Base-by-base conservation (phyloP, 2,329 filamentous ascomycete genomes). In the Cordyceps javanica region DNA sequence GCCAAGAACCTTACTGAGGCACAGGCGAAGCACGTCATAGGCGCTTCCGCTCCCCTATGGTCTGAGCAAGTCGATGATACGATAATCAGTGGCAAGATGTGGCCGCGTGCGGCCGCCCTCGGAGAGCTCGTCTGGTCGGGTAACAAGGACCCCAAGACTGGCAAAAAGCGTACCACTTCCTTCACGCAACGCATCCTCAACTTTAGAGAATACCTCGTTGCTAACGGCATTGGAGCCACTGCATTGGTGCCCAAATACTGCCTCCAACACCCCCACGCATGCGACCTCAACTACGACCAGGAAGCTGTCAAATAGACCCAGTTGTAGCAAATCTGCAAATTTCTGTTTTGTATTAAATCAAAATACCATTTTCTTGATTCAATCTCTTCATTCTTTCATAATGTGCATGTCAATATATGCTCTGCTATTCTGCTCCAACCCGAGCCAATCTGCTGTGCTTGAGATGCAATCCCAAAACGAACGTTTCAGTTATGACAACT, bases 171-270 rank as follows among this genome's bases (percentile, higher is more conserved):
- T 13, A 58, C 50, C 19, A 58, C 57, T 13, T 10, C 25, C 2
- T 42, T 58, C 14, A 54, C 57, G 19, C 57, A 58, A 42, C 32
- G 57, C 4, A 41, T 58, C 3, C 42, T 58, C 26, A 58, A 58
- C 50, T 58, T 58, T 36, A 34, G 57, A 25, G 57, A 58, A 36
- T 58, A 54, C 19, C 44, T 58, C 23, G 42, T 54, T 6, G 57
- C 57, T 34, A 53, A 54, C n/a, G 57, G 57, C 28, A 45, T 58
- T 11, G 36, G 5, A 61, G 81, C 81, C 11, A 66, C 74, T 21
- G 74, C 77, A 3, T 61, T 83, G 55, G 75, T 81, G 67, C 78
- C 81, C 11, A 82, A 82, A 70, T 83, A 82, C 64, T 85, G 82
- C 64, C 62, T 80, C 51, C 74, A 81, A 69, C 75, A 83, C 63